These are phyloP conservation scores for Gynochthodes officinalis DNA, from an alignment of 257 asterid genomes.

Conservation along the genomic window DNA sequence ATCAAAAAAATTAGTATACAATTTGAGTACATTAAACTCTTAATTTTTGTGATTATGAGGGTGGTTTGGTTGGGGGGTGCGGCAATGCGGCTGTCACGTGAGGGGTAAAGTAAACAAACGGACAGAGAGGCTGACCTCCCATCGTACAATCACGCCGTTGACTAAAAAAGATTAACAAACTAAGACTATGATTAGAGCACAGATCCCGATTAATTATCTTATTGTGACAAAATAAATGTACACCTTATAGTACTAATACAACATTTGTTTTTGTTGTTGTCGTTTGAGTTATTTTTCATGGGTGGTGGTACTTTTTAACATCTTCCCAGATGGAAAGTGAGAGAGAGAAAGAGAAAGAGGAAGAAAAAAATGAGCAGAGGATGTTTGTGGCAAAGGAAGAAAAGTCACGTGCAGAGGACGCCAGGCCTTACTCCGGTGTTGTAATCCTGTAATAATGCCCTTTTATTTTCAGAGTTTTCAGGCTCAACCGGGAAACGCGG, in stretches of 20 bases:
- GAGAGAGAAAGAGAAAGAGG: not conserved
- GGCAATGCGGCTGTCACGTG: slow-evolving; percentile 38
- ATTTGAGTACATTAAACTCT: too few species aligned
- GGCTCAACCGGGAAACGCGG: slow-evolving; percentile 67
- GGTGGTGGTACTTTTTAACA: not conserved
- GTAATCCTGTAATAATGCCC: too few species aligned
- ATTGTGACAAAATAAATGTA: too few species aligned
- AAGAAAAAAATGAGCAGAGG: not conserved
- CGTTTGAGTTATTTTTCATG: not conserved
- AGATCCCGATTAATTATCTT: slow-evolving; percentile 36
- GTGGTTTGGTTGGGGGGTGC: not conserved
- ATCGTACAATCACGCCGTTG: slow-evolving; percentile 28
- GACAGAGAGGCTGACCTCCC: not conserved
- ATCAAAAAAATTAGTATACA: too few species aligned
- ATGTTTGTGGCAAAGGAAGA: slow-evolving; percentile 41
- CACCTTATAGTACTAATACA: too few species aligned
- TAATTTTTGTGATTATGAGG: too few species aligned
- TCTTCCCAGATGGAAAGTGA: not conserved
- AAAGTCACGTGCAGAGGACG: slow-evolving; percentile 52
- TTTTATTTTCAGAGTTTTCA: slow-evolving; percentile 4
- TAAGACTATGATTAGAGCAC: slow-evolving; percentile 47
- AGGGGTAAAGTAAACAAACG: too few species aligned
- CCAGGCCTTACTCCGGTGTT: slow-evolving; percentile 12
- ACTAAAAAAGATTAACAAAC: slow-evolving; percentile 20
- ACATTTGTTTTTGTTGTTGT: not conserved